Evolutionary conservation across 768 basidiomycete species (phyloP), one percentile per base, ranked within the genome.

Genomic region (Termitomyces sp.): DNA sequence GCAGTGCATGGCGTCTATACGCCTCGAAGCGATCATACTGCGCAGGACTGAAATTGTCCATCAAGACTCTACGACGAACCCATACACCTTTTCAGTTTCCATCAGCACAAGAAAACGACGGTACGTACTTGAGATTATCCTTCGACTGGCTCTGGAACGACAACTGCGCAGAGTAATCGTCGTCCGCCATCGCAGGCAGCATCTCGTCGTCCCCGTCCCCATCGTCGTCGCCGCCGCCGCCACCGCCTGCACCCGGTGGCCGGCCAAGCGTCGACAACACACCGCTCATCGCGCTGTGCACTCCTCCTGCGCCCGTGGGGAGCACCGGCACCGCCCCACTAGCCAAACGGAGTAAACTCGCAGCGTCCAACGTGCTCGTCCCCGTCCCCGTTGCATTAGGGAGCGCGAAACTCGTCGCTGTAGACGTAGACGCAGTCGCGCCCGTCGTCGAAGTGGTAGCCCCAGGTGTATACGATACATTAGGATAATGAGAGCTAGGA

Each of bases 11-110:
- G 20, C 93, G 80, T 58, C 92, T 76, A 69, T 94, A 95, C 0
- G 90, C 89, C 66, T 95, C 93, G 63, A 94, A 95, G 1, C 93
- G 82, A 46, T 94, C 91, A 67, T 93, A 92, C 68, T 95, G 93
- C 15, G 79, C 85, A 2, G 86, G 81, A 61, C 85, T 87, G 65
- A 95, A 89, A 65, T 92, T 91, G 69, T 93, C 90, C 87, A 95
- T 91, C 61, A 95, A 75, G 50, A 94, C 89, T 68, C 92, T 93
- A 54, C 11, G 42, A 54, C 41, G 18, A n/a, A n/a, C n/a, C n/a
- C n/a, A n/a, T n/a, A n/a, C n/a, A n/a, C n/a, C n/a, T n/a, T n/a
- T n/a, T n/a, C n/a, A n/a, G n/a, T n/a, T n/a, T n/a, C 27, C 27
- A 27, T 27, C 27, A 27, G 1, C 3, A 27, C 27, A 27, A 27